Conservation (phyloP, 1,284 basidiomycete genomes). For the Ganoderma multipileum region DNA sequence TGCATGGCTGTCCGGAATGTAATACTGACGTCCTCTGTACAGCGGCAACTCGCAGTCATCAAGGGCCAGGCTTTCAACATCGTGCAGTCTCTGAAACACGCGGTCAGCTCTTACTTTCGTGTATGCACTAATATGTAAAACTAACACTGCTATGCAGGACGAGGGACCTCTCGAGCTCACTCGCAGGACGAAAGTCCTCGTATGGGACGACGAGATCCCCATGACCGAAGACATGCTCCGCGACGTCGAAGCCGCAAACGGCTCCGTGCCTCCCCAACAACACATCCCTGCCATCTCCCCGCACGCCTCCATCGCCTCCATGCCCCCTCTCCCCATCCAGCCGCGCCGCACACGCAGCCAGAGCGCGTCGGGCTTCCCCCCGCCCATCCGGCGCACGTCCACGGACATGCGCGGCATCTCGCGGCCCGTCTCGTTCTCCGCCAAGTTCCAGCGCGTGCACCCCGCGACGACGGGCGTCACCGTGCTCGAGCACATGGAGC, state of each 20-base stretch:
- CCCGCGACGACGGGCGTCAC: conserved; percentile 84
- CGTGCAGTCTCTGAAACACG: conserved; percentile 79
- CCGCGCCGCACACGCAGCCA: conserved; percentile 58
- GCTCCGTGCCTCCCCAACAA: conserved; percentile 38
- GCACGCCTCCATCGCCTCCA: conserved; percentile 63
- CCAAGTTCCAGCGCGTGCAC: conserved; percentile 79
- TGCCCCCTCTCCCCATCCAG: conserved; percentile 54
- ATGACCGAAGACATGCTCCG: conserved; percentile 63
- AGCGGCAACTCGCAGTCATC: conserved; percentile 88
- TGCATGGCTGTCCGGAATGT: background rate
- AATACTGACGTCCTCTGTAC: conserved; percentile 18
- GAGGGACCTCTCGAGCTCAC: conserved; percentile 86
- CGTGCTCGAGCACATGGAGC: conserved; percentile 82
- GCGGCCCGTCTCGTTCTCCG: conserved; percentile 80
- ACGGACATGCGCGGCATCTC: conserved; percentile 58
- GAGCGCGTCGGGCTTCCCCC: conserved; percentile 70
- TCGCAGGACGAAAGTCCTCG: conserved; percentile 75
- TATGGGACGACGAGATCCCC: conserved; percentile 88
- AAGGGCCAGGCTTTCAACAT: conserved; percentile 95
- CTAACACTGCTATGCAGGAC: conserved; percentile 48
- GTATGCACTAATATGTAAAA: conserved; percentile 20
- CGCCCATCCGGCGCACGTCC: conserved; percentile 66
- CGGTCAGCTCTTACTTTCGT: conserved; percentile 54
- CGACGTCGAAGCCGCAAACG: background rate
- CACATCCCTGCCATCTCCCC: conserved; percentile 50